Evolutionary conservation across 345 rosid genomes (phyloP), one percentile per base, ranked within the genome.

Genomic region (Gossypium ekmanianum): DNA sequence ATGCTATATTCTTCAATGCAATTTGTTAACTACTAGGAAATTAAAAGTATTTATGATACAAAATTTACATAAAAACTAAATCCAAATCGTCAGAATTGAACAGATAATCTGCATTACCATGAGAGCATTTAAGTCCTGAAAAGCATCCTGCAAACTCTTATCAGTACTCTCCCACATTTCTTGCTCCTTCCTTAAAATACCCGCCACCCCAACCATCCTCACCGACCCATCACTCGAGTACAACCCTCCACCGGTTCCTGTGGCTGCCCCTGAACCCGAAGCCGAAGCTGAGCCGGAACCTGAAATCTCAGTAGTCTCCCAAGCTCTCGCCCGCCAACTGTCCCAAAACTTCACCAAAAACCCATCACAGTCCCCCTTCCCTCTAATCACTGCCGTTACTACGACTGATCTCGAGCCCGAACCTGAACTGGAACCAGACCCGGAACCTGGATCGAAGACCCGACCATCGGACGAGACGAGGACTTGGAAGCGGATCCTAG

Each of bases 81-180:
- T 54, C 3, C 62, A 41, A 34, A 11, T 45, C 2, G 18, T 59
- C 17, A 0, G 13, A 47, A 45, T 34, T 58, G 63, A 18, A 17
- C 17, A 29, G 57, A 52, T 34, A 47, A 72, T 61, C 16, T 29
- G 64, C 27, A 65, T 52, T 87, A 91, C 98, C 98, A 93, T 91
- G 50, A 93, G 97, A 62, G 98, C 98, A 86, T 89, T 93, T 87
- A 91, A 83, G 85, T 93, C 97, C 77, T 87, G 96, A 70, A 95
- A 95, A 83, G 98, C 99, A 20, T 93, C 97, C 55, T 95, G 98
- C 85, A 93, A 84, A 85, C 90, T 90, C 91, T 90, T 95, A 65
- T 91, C 98, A 9, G 99, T 95, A 73, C 78, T 93, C 82, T 95
- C 97, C 98, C 99, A 95, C 74, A 79, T 85, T 77, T 95, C 93